Conservation (phyloP, 1,284 basidiomycete species). For the Ganoderma lucidum region DNA sequence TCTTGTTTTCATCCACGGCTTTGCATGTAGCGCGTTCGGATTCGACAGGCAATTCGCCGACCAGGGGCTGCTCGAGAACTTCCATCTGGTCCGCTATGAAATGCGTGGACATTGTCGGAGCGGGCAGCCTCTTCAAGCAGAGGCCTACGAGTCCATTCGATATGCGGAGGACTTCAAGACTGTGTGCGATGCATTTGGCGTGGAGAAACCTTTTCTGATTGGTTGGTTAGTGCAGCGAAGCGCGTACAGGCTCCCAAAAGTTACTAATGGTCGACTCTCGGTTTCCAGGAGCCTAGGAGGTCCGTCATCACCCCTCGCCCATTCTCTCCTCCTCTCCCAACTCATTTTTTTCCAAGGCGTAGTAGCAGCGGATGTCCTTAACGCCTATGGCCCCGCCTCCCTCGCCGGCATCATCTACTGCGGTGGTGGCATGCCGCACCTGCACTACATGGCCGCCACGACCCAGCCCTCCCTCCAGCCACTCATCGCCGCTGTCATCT, state of each 20-base stretch:
- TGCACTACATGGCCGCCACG: slow-evolving; percentile 29
- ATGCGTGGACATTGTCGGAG: slow-evolving; percentile 43
- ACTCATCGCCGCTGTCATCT: slow-evolving; percentile 36
- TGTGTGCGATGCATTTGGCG: slow-evolving; percentile 40
- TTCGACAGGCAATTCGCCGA: slow-evolving; percentile 49
- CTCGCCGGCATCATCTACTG: slow-evolving; percentile 48
- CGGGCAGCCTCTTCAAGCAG: slow-evolving; percentile 34
- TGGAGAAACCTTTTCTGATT: slow-evolving; percentile 43
- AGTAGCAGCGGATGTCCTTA: slow-evolving; percentile 46
- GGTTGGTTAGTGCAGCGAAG: slow-evolving; percentile 44
- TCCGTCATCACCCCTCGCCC: not conserved
- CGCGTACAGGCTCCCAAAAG: not conserved
- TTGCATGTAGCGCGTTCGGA: slow-evolving; percentile 41
- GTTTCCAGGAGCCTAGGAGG: slow-evolving; percentile 21
- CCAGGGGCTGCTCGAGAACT: slow-evolving; percentile 37
- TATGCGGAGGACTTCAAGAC: slow-evolving; percentile 47
- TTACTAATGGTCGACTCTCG: not conserved
- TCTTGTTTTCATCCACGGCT: slow-evolving; percentile 51
- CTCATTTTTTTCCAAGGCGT: slow-evolving; percentile 32
- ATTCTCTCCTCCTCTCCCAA: not conserved
- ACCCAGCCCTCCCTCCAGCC: slow-evolving; percentile 42
- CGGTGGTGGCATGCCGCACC: slow-evolving; percentile 35
- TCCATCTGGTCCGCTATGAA: slow-evolving; percentile 47
- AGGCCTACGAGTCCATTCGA: slow-evolving; percentile 40
- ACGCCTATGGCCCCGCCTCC: slow-evolving; percentile 42